These are phyloP conservation scores for Davidsoniella eucalypti DNA, from an alignment of 2,329 filamentous ascomycete genomes.

Conservation along the genomic window DNA sequence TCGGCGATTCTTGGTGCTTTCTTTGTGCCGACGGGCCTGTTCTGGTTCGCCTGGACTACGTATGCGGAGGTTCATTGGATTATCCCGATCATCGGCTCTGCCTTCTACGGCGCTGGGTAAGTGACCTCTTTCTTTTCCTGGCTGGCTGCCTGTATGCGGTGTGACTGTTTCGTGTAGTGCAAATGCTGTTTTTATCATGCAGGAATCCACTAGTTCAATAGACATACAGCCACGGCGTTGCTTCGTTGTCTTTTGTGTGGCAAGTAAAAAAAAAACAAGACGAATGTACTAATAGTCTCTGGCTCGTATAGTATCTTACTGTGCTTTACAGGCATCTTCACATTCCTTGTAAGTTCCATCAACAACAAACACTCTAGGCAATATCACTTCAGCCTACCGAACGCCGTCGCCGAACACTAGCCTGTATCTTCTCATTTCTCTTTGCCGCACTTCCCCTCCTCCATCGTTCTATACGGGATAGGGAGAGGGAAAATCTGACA, in stretches of 20 bases:
- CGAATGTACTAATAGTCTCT: not conserved
- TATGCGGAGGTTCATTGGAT: slow-evolving; percentile 62
- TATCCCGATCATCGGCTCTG: slow-evolving; percentile 55
- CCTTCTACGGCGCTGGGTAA: slow-evolving; percentile 54
- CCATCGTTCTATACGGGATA: no score
- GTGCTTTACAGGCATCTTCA: slow-evolving; percentile 72
- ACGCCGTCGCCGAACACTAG: not conserved
- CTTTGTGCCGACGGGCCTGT: slow-evolving; percentile 64
- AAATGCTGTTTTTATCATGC: not conserved
- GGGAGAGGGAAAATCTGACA: no score
- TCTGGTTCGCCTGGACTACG: slow-evolving; percentile 80
- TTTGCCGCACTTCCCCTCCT: slow-evolving; percentile 3
- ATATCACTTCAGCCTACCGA: no score
- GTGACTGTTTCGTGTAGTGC: not conserved
- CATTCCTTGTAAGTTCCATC: slow-evolving; percentile 51
- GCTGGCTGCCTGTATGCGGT: not conserved
- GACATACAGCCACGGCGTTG: no score
- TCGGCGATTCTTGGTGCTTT: slow-evolving; percentile 58
- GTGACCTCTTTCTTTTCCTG: slow-evolving; percentile 18
- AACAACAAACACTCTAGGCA: no score
- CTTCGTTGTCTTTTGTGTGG: no score
- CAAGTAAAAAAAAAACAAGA: no score
- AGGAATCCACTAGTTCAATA: not conserved
- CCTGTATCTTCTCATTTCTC: not conserved
- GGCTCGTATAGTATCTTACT: slow-evolving; percentile 46